Percentiles rank a stretch among this genome's conserved stretches.
Evolutionary conservation across 164 flowering plant species (phyloP).

Genomic region (Stephania yunnanensis): DNA sequence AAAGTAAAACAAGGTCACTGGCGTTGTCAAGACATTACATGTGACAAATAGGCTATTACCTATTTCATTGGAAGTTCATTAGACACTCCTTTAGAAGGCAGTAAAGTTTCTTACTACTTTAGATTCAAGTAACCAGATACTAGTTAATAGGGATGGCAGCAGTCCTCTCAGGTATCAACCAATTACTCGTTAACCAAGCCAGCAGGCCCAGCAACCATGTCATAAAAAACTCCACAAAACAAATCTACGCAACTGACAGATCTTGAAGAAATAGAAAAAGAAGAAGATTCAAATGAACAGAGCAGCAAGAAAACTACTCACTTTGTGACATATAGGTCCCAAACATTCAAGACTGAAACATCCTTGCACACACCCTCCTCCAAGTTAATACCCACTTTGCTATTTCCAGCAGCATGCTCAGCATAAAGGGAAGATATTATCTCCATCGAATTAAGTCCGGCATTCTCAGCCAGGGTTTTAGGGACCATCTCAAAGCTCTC

Average conservation of each 20-base stretch:
- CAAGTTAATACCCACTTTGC: conserved; percentile 77
- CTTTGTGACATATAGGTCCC: conserved; percentile 92
- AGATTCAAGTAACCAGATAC: too few relatives aligned
- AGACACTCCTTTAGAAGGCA: too few relatives aligned
- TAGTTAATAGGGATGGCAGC: too few relatives aligned
- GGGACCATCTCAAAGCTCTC: conserved; percentile 97
- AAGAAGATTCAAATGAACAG: not conserved
- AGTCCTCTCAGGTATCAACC: too few relatives aligned
- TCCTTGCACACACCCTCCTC: conserved; percentile 77
- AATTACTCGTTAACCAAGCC: not conserved
- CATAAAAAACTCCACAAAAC: not conserved
- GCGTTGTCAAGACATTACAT: too few relatives aligned
- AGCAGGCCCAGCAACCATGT: not conserved
- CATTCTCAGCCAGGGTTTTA: conserved; percentile 89
- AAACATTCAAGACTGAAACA: conserved; percentile 47
- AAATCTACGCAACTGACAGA: not conserved
- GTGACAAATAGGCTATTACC: too few relatives aligned
- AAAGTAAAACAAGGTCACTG: too few relatives aligned
- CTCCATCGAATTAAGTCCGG: conserved; percentile 91
- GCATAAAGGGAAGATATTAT: conserved; percentile 87
- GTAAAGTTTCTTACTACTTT: too few relatives aligned
- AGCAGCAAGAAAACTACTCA: conserved; percentile 24
- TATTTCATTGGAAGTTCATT: too few relatives aligned
- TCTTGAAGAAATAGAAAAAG: not conserved
- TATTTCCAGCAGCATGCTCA: conserved; percentile 80